Conservation (phyloP, 169 alveolate species). For the Plasmodium berghei region DNA sequence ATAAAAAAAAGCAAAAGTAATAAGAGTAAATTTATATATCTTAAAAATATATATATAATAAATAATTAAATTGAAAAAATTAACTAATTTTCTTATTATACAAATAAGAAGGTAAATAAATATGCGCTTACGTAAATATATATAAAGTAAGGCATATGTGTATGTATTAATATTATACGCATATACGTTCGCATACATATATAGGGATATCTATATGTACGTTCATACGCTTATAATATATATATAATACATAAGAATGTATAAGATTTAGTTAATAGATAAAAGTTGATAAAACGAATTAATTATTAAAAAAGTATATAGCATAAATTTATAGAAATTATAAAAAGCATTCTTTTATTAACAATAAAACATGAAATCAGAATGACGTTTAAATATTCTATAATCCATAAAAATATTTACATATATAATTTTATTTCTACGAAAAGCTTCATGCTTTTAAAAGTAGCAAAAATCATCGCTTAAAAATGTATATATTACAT, state of each 20-base stretch:
- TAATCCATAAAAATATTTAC: no score
- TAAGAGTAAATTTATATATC: neutral
- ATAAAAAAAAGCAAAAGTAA: neutral
- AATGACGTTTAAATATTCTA: no score
- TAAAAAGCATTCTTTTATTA: no score
- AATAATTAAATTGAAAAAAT: conserved; percentile 6
- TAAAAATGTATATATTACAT: no score
- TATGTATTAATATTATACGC: neutral
- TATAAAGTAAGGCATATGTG: neutral
- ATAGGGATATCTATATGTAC: neutral
- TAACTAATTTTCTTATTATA: conserved; percentile 11
- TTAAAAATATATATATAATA: neutral
- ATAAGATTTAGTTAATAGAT: neutral
- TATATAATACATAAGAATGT: conserved; percentile 1
- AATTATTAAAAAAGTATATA: no score
- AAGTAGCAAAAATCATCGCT: no score
- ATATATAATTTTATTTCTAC: no score
- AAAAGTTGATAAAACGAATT: no score
- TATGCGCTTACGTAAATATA: conserved; percentile 11
- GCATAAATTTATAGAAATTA: no score
- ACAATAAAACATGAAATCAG: no score
- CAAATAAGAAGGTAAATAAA: conserved; percentile 4
- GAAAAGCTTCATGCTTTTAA: no score
- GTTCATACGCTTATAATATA: conserved; percentile 2
- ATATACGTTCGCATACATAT: neutral